Evolutionary conservation across 768 basidiomycete species (phyloP), one percentile per base, ranked within the genome.

Genomic region (Termitomyces sp.): DNA sequence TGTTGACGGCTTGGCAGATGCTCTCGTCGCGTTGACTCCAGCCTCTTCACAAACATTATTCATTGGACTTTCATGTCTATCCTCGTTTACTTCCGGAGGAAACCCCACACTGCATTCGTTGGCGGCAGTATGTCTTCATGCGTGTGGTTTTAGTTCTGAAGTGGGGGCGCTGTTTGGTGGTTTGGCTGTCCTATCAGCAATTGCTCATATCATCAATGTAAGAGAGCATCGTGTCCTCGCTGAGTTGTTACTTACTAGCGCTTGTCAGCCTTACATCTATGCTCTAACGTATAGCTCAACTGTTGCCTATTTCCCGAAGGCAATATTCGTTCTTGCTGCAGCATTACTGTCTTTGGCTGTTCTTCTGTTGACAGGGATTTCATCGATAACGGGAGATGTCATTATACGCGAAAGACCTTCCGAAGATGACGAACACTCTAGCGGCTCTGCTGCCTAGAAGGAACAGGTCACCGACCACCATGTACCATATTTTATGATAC

Each of bases 31-130:
- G 3, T 50, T 86, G 17, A 71, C 76, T 2, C 78, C 81, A 1
- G 67, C 76, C 21, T 76, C 80, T n/a, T 77, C 80, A 0, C 75
- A 82, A 62, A 43, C 68, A 3, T 59, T 80, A 39, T 92, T 88
- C 62, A 72, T 83, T 11, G 79, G 72, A 0, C 73, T 84, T 28
- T 87, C 88, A 1, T 80, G 81, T 35, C 65, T 91, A 40, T 79
- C 82, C 6, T 81, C 82, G 19, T 79, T 88, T 42, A 86, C 86
- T 12, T 81, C 84, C 2, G 90, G 88, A 3, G 79, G 85, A 14
- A 79, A 81, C 54, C 89, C 90, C 8, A 79, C 86, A 0, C 67
- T 82, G 51, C 85, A 90, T 58, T 88, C 86, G n/a, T 74, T 92
- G 9, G 77, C 75, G 16, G 89, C 88, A 0, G 73, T 91, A 5